Percentiles rank a stretch among this genome's conserved stretches.
These are phyloP conservation scores for Vitis rupestris DNA, from an alignment of 164 flowering plant genomes.

Conservation along the genomic window DNA sequence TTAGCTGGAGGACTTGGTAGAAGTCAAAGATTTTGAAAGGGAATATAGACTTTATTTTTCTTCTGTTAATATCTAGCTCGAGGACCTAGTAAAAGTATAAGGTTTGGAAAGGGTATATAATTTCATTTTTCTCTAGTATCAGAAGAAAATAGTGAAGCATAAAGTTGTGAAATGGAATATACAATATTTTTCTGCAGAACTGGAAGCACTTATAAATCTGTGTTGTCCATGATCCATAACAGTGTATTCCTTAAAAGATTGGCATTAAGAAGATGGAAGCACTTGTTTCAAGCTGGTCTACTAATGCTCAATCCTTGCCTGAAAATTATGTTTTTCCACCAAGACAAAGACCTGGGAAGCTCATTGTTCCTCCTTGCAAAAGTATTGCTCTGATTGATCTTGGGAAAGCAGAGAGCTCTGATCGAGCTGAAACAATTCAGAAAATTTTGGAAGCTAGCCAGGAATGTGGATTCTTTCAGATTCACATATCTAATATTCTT, in stretches of 20 bases:
- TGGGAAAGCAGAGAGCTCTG: slow-evolving; percentile 2
- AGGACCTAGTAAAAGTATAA: too few relatives aligned
- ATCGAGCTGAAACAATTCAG: slow-evolving; percentile 14
- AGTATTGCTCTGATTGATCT: slow-evolving; percentile 32
- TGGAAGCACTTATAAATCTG: too few relatives aligned
- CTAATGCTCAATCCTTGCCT: slow-evolving; percentile 15
- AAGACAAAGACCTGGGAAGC: slow-evolving; percentile 26
- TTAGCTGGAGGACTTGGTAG: neutral
- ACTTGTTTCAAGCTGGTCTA: slow-evolving; percentile 32
- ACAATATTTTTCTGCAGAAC: too few relatives aligned
- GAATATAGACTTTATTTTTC: neutral
- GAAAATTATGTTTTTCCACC: slow-evolving; percentile 27
- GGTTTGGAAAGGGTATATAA: too few relatives aligned
- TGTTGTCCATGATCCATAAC: too few relatives aligned
- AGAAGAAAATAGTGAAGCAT: too few relatives aligned
- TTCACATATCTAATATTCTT: neutral
- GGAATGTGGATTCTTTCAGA: slow-evolving; percentile 43
- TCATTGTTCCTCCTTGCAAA: slow-evolving; percentile 12
- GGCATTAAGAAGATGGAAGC: too few relatives aligned
- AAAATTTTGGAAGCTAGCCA: slow-evolving; percentile 25
- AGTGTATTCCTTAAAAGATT: too few relatives aligned
- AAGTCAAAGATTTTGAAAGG: neutral
- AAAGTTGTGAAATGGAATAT: too few relatives aligned
- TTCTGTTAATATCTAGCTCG: neutral
- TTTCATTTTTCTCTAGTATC: too few relatives aligned